Evolutionary conservation across 441 rosid species (phyloP), one percentile per base, ranked within the genome.

Genomic region (Daphne laureola): DNA sequence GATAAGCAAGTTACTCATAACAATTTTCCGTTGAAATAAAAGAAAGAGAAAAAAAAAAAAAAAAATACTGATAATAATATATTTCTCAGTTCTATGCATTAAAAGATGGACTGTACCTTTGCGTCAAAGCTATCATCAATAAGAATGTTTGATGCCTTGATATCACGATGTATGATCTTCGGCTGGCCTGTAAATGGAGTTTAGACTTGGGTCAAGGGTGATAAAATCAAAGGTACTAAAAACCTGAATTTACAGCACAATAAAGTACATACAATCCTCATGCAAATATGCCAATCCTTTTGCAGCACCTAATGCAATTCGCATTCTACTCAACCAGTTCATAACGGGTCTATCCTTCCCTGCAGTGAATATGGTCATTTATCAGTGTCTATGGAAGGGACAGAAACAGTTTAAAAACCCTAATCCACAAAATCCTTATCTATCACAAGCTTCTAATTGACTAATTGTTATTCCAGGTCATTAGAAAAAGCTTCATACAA

Each of bases 91-190:
- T 21, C 25, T 21, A 21, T 21, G 1, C 25, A 21, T 21, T 4
- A 21, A 21, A 21, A 21, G 25, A 21, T 25, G 47, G 50, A 15
- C 17, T 26, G 25, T 78, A 85, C 93, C 87, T 73, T 85, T 0
- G 86, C 80, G 54, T 79, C 84, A 58, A 66, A 84, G 62, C 67
- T 76, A 55, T 71, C 44, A 42, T 82, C 87, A 16, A 80, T 51
- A 17, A 85, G 81, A 64, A 85, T 85, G 54, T 85, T 85, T 11
- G 89, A 54, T 25, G 85, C 84, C 64, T 84, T 84, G 17, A 84
- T 83, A 68, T 84, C 93, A 13, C 92, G 81, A 64, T 84, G 93
- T 40, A 84, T 82, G 68, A 83, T 82, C 62, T 71, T 80, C 18
- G 86, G 83, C 5, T 74, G 70, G 72, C 93, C 93, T 84, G 63